Evolutionary conservation across 305 asterid species (phyloP).

Genomic region (Fraxinus sp.): DNA sequence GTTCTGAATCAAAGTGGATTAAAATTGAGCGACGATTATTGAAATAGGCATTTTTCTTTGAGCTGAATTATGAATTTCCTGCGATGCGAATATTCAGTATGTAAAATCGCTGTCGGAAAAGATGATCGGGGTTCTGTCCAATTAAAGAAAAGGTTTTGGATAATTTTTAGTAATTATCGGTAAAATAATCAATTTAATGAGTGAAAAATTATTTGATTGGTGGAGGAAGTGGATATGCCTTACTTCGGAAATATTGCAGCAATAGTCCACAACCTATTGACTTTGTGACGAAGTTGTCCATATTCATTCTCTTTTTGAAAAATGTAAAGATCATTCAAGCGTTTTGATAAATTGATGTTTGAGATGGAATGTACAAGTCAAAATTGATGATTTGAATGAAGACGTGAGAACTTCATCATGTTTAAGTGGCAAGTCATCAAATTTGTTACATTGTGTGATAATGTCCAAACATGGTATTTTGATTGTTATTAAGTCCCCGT

Average conservation of each 20-base stretch:
- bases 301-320: neutral
- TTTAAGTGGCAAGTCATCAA: neutral
- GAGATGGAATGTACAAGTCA: neutral
- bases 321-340: neutral
- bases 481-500: no score
- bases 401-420: neutral
- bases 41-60: constrained; percentile 21
- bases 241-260: neutral
- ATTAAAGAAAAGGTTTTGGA: constrained; percentile 48
- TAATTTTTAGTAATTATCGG: constrained; percentile 23
- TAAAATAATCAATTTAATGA: neutral
- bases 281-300: neutral
- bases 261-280: neutral
- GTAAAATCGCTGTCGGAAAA: constrained; percentile 24
- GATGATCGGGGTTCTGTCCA: constrained; percentile 19
- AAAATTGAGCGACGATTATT: neutral
- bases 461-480: no score
- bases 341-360: neutral
- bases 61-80: neutral
- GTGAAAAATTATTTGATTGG: constrained; percentile 22
- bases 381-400: neutral
- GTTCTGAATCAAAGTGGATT: constrained; percentile 18
- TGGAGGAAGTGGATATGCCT: neutral
- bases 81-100: constrained; percentile 49
- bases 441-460: neutral